Evolutionary conservation across 305 asterid genomes (phyloP), one percentile per base, ranked within the genome.

Genomic region (Salvia sclarea): DNA sequence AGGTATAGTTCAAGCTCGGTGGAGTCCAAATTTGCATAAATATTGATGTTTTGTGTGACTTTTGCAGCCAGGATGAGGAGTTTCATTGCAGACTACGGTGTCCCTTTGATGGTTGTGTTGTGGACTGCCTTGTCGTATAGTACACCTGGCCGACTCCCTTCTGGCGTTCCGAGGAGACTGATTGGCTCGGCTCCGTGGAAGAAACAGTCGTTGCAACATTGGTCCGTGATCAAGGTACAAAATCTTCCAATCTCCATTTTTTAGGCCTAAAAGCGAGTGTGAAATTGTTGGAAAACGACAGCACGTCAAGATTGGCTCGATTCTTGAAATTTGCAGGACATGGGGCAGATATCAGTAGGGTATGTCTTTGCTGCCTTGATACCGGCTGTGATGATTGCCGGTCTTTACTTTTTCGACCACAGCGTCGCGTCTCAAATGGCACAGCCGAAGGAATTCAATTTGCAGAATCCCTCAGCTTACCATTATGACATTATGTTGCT

Each of bases 381-480:
- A 35, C 97, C 96, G 0, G 92, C 95, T 0, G 43, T 87, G 77
- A 89, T 91, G 97, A 74, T 89, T 2, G 88, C 98, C 0, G 92
- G 88, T 22, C 83, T 91, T 1, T 91, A 91, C 77, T 91, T 91
- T 77, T 91, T 91, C 52, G 96, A 91, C 50, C 96, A 91, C 54
- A 83, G 95, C 20, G 98, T 91, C n/a, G 98, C 98, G 48, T 83
- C 95, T 0, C 95, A 91, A 30, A 3, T 91, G 83, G 88, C 95
- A 6, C 96, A 91, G 31, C 96, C 83, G 54, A 87, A 89, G 77
- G 98, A 89, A 44, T 91, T 89, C 76, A 91, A 89, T 61, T 80
- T 91, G 64, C 83, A 84, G 59, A 89, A 89, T 30, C 92, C 96
- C 11, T 57, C 93, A 2, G 84, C 97, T 7, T 91, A 89, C 70